Evolutionary conservation across 495 filamentous ascomycete species (phyloP).

Genomic region (Trichoderma virens): DNA sequence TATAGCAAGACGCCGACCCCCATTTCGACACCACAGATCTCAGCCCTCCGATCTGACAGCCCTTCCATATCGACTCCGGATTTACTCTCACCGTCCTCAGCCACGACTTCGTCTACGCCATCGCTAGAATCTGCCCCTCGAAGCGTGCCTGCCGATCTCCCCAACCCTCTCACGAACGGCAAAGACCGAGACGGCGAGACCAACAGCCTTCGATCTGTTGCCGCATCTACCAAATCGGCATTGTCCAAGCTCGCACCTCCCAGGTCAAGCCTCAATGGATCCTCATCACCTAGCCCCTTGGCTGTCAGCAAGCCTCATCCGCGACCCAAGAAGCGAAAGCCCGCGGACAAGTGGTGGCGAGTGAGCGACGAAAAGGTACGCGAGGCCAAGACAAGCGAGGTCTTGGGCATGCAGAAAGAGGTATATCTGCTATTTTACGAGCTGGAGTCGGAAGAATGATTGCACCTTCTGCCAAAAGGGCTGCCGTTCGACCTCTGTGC

Average conservation of each 20-base stretch:
- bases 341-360: constrained; percentile 84
- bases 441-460: constrained; percentile 38
- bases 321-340: constrained; percentile 48
- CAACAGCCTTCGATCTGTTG: constrained; percentile 34
- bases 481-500: no score
- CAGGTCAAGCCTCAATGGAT: constrained; percentile 12
- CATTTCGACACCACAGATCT: constrained; percentile 34
- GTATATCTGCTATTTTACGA: constrained; percentile 98
- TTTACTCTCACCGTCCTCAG: constrained; percentile 21
- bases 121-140: constrained; percentile 16
- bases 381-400: constrained; percentile 83
- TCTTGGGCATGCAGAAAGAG: constrained; percentile 88
- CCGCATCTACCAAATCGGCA: constrained; percentile 34
- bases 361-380: constrained; percentile 97
- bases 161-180: background rate
- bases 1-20: constrained; percentile 49
- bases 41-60: constrained; percentile 22
- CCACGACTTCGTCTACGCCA: constrained; percentile 18
- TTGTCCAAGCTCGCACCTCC: constrained; percentile 29
- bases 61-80: constrained; percentile 34
- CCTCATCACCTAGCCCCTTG: background rate
- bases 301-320: background rate
- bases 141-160: constrained; percentile 9
- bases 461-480: no score
- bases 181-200: constrained; percentile 27